Evolutionary conservation across 306 rosid genomes (phyloP).

Genomic region (Malus sylvestris): DNA sequence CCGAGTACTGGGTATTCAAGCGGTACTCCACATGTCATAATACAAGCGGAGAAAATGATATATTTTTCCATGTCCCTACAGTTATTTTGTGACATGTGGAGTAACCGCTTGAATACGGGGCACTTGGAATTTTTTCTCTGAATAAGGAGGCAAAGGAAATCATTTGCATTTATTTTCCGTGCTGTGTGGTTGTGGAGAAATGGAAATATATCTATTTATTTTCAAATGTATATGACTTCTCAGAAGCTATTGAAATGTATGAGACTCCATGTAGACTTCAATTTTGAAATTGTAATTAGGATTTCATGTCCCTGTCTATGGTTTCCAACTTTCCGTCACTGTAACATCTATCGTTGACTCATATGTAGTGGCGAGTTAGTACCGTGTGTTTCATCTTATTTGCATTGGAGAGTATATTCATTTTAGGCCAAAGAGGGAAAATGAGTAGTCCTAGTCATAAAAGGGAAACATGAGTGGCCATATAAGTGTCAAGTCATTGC

Average conservation of each 20-base stretch:
- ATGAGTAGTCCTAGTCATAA: background rate
- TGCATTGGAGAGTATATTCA: background rate
- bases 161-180: background rate
- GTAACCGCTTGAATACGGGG: too few species aligned
- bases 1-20: too few species aligned
- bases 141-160: background rate
- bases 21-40: too few species aligned
- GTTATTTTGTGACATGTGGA: too few species aligned
- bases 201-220: background rate
- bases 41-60: too few species aligned
- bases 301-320: background rate
- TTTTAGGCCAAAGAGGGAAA: background rate
- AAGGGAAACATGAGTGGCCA: background rate
- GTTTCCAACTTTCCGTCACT: background rate
- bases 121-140: background rate
- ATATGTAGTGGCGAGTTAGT: background rate
- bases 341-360: too few species aligned
- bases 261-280: background rate
- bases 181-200: background rate
- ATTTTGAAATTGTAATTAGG: background rate
- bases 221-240: background rate
- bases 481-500: background rate
- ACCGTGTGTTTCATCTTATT: too few species aligned
- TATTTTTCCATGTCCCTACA: too few species aligned
- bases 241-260: background rate